Conservation (phyloP, 176 grass and related monocot genomes). For the Coix lacrymajobi region DNA sequence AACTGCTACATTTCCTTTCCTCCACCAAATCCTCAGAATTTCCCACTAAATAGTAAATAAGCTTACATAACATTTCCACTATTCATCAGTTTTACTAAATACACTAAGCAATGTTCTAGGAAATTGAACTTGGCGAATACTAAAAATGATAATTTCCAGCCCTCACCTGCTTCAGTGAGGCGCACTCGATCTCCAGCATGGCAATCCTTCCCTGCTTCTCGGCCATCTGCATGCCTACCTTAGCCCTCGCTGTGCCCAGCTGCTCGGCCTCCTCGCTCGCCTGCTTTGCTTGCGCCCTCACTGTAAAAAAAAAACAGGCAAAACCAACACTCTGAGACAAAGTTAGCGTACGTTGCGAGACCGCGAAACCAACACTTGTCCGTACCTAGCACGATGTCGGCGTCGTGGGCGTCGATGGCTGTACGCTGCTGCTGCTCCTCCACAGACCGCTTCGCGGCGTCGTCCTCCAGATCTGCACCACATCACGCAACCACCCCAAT, state of each 20-base stretch:
- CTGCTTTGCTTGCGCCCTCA: conserved; percentile 53
- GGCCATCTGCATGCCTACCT: conserved; percentile 38
- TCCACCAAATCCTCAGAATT: conserved; percentile 4
- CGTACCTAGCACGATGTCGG: conserved; percentile 55
- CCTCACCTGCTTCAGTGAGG: conserved; percentile 64
- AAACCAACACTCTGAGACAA: not conserved
- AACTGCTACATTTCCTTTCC: not conserved
- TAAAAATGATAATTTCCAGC: not conserved
- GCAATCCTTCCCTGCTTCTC: conserved; percentile 60
- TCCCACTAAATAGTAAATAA: not conserved
- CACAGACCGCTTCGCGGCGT: conserved; percentile 61
- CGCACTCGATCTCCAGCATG: conserved; percentile 48
- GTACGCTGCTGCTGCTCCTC: conserved; percentile 86
- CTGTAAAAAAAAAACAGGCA: conserved; percentile 21
- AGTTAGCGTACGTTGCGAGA: not conserved
- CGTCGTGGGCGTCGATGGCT: conserved; percentile 46
- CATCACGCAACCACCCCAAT: not conserved
- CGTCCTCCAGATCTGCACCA: conserved; percentile 70
- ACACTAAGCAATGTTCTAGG: not conserved
- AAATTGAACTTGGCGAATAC: not conserved
- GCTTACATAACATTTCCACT: not conserved
- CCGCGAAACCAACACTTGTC: not conserved
- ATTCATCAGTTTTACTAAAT: not conserved
- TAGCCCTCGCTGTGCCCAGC: conserved; percentile 33
- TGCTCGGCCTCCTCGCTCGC: conserved; percentile 37